Evolutionary conservation across 768 basidiomycete species (phyloP), one percentile per base, ranked within the genome.

Genomic region (Rickenella mellea): DNA sequence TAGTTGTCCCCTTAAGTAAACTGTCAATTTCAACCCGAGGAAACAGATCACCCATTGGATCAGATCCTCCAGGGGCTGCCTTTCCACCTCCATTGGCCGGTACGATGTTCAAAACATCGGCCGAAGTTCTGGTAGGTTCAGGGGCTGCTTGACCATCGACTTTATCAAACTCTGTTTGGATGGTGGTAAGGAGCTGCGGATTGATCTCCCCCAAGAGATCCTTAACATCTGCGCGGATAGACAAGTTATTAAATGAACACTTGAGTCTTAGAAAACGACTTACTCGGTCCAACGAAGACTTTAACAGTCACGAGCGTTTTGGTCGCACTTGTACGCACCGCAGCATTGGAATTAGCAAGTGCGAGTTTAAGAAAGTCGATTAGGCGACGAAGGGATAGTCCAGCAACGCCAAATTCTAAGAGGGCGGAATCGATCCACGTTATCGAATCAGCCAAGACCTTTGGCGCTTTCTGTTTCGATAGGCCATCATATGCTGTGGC

Each of bases 391-490:
- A 98, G 69, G 4, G 85, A 78, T 25, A 99, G 55, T 4, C 93
- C 93, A 20, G 77, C 73, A 46, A 92, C 86, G 29, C 96, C 96
- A 57, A 99, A 99, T 43, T 98, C 96, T 14, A 68, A 69, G 25
- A 99, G 62, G 6, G 85, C 83, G 26, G 78, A 73, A 45, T 91
- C 90, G 44, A 96, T 74, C 92, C 94, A 98, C 20, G 70, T 64
- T 36, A 93, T 62, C 2, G 92, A 82, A 57, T 99, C 96, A 0
- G 92, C 89, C 26, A 97, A 72, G 31, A 91, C 89, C 63, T 98
- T 99, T 0, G 96, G 94, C 3, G 96, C 94, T 58, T 99, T 99
- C 58, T 92, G 91, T 62, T 93, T 96, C 22, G 77, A 76, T 53
- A 99, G 65, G 0, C 94, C 85, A 19, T 97, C 96, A 56, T 96